Conservation (phyloP, 805 yeast species). For the Metschnikowia similis region DNA sequence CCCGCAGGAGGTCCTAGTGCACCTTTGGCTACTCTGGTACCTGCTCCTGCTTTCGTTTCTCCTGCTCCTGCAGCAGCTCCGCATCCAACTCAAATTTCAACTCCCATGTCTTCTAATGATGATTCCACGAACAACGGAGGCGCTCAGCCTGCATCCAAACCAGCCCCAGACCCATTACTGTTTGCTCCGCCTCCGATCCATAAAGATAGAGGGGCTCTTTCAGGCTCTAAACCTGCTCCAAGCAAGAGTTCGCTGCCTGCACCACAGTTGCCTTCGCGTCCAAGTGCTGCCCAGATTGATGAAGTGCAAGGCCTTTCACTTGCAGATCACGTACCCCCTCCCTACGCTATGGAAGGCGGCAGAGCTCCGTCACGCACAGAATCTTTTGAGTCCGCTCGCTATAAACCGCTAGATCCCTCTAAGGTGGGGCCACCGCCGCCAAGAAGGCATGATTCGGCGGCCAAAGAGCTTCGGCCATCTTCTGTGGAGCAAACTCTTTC, state of each 20-base stretch:
- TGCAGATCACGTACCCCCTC: constrained; percentile 1
- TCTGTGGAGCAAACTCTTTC: not conserved
- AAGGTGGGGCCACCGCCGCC: constrained; percentile 49
- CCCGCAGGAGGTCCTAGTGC: not conserved
- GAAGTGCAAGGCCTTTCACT: not conserved
- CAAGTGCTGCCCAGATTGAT: not conserved
- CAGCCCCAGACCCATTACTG: constrained; percentile 31
- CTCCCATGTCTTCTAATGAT: not conserved
- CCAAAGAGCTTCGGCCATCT: not conserved
- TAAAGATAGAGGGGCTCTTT: constrained; percentile 12
- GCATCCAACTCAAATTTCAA: not conserved
- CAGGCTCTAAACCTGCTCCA: not conserved
- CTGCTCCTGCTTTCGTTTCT: not conserved
- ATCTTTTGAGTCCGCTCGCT: constrained; percentile 11
- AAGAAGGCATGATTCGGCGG: constrained; percentile 9
- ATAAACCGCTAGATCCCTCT: constrained; percentile 30
- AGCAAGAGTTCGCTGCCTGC: not conserved
- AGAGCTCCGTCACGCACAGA: no score
- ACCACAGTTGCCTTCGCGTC: constrained; percentile 5
- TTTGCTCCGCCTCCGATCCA: constrained; percentile 43
- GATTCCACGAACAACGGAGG: not conserved
- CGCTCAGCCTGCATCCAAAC: constrained; percentile 4
- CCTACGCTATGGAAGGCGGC: not conserved
- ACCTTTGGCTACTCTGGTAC: not conserved
- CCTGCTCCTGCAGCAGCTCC: not conserved